phyloP scores from a whole-genome alignment of 2,329 filamentous ascomycete species.

The Colletotrichum echinochloae region DNA sequence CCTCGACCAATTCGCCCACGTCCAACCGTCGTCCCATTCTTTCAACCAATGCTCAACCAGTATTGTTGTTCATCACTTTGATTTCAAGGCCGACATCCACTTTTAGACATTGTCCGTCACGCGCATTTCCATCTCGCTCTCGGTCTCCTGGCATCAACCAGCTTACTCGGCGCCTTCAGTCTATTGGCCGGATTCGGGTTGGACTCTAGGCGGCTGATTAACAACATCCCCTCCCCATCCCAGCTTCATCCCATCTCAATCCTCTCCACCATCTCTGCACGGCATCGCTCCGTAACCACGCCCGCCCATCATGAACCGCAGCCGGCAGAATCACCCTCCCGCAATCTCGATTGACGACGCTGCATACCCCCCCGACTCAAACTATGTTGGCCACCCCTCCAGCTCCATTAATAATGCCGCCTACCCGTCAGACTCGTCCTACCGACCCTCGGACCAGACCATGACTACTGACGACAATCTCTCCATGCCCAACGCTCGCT shows the following conservation, averaged over 20 bases:
- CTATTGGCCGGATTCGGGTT: conserved; percentile 4
- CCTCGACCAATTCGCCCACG: not conserved
- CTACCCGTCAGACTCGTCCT: conserved; percentile 38
- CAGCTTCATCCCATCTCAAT: not conserved
- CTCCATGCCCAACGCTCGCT: conserved; percentile 32
- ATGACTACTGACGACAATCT: conserved; percentile 36
- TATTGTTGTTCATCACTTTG: not conserved
- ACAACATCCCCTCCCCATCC: not conserved
- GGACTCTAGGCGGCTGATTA: conserved; percentile 5
- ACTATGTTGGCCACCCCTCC: conserved; percentile 27
- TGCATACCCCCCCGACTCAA: conserved; percentile 25
- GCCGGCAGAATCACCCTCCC: conserved; percentile 26
- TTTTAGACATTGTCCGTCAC: not conserved
- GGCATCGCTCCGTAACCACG: not conserved
- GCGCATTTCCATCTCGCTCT: not conserved
- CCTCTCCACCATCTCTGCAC: not conserved
- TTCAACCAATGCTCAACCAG: not conserved
- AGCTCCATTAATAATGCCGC: conserved; percentile 38
- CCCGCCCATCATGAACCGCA: conserved; percentile 28
- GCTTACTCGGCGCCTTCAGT: not conserved
- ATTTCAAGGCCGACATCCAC: not conserved
- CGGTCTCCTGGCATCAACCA: not conserved
- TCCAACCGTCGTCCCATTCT: not conserved
- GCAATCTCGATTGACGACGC: conserved; percentile 30
- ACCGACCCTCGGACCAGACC: conserved; percentile 31